phyloP scores from a whole-genome alignment of 495 filamentous ascomycete species.

The Aeminium ludgeri region DNA sequence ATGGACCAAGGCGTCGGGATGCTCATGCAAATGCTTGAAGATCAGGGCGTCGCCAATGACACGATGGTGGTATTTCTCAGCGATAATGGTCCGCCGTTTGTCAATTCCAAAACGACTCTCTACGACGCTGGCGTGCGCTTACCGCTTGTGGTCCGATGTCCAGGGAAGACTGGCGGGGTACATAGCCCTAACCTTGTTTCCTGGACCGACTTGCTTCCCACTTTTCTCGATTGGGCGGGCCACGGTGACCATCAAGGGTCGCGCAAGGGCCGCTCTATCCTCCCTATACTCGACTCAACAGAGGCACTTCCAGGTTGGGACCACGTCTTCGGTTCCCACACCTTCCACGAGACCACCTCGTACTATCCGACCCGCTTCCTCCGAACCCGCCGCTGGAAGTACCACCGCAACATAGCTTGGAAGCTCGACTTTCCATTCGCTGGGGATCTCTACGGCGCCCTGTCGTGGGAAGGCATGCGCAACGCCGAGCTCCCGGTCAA shows the following conservation, averaged over 20 bases:
- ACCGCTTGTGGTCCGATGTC: constrained; percentile 27
- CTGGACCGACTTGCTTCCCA: constrained; percentile 32
- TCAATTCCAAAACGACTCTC: constrained; percentile 34
- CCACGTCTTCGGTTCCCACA: constrained; percentile 31
- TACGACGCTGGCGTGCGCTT: constrained; percentile 31
- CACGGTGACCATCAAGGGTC: not conserved
- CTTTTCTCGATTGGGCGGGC: constrained; percentile 27
- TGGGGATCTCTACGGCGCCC: constrained; percentile 28
- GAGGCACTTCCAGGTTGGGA: constrained; percentile 16
- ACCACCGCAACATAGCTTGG: constrained; percentile 33
- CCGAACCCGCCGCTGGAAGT: constrained; percentile 28
- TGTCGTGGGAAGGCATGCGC: constrained; percentile 30
- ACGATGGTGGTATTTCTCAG: constrained; percentile 31
- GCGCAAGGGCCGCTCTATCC: constrained; percentile 23
- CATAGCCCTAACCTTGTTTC: constrained; percentile 31
- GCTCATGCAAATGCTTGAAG: constrained; percentile 24
- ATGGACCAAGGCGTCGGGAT: constrained; percentile 30
- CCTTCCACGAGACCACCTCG: constrained; percentile 34
- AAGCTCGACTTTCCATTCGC: constrained; percentile 32
- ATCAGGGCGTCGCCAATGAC: constrained; percentile 20
- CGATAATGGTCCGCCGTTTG: constrained; percentile 33
- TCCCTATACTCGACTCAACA: constrained; percentile 22
- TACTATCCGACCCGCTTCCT: constrained; percentile 33
- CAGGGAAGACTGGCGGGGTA: constrained; percentile 15
- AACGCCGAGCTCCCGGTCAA: constrained; percentile 22